Base-by-base conservation (phyloP, 2,329 filamentous ascomycete species). In the Hysterium pulicare region DNA sequence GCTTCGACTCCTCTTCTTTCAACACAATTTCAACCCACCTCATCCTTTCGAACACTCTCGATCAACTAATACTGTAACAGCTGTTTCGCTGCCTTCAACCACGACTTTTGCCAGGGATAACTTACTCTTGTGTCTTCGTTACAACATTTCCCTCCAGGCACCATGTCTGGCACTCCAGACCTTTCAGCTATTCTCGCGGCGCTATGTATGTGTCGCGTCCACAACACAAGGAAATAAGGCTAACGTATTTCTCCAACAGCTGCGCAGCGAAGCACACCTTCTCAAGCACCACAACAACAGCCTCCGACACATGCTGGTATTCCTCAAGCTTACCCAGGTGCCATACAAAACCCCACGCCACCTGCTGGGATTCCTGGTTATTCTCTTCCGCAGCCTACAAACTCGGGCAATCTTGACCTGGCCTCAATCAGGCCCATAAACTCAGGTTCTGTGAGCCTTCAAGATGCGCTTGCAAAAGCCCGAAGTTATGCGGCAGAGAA, bases 401-500 rank as follows among this genome's bases (percentile, higher is more conserved):
- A 77, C 42, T 86, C 85, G 45, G 88, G 88, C 38, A 90, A 81
- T 54, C 74, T 94, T 49, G 88, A 95, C 61, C 70, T 95, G 40
- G 90, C 84, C 68, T 77, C 80, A 42, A 87, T 93, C 61, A 86
- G 86, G 57, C 88, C 89, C 4, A 78, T 85, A 42, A 88, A 79
- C 62, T 87, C 86, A 22, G 89, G 89, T 45, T 88, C 85, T 16
- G 84, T 94, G 55, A 91, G 84, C 66, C 84, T 95, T 50, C 80
- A 85, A 45, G 88, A 94, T 64, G 86, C 88, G 37, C 84, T 95
- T 55, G 87, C 89, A 30, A 88, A 90, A 64, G 89, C 88, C 35
- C 86, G 87, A 63, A 86, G 84, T 32, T 87, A 87, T 65, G 87
- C 89, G 31, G 82, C 86, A 22, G 84, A 91, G 63, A 87, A 88